A percentile compares a stretch with the other conserved stretches of the same genome.
These are phyloP conservation scores for Nadsonia starkeyi-henricii DNA, from an alignment of 1,139 yeast species.

Conservation along the genomic window DNA sequence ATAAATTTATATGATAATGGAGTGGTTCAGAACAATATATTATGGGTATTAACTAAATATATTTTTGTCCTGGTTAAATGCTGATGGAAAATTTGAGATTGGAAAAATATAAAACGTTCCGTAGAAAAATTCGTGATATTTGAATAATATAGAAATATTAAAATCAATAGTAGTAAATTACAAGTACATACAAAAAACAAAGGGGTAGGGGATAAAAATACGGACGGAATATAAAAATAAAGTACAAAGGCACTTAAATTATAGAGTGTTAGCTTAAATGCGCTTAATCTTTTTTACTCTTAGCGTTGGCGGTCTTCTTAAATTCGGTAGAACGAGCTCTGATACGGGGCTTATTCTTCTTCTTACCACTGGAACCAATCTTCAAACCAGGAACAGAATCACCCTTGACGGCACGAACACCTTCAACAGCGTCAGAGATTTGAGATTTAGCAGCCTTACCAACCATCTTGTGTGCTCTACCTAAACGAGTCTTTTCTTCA, in stretches of 20 bases:
- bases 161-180: too few species aligned
- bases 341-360: slow-evolving; percentile 47
- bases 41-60: too few species aligned
- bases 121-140: too few species aligned
- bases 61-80: too few species aligned
- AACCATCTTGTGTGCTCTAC: slow-evolving; percentile 60
- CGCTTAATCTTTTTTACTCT: slow-evolving; percentile 1
- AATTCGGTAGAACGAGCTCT: slow-evolving; percentile 54
- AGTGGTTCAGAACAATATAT: too few species aligned
- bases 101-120: not conserved
- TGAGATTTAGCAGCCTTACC: slow-evolving; percentile 72
- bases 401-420: slow-evolving; percentile 68
- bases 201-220: too few species aligned
- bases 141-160: too few species aligned
- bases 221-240: too few species aligned
- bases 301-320: slow-evolving; percentile 20
- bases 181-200: too few species aligned
- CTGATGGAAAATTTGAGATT: too few species aligned
- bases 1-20: too few species aligned
- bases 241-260: too few species aligned
- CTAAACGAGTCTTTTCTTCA: slow-evolving; percentile 57
- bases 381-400: slow-evolving; percentile 27
- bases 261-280: not conserved
- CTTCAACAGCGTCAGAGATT: slow-evolving; percentile 53
- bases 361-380: slow-evolving; percentile 17